Evolutionary conservation across 345 rosid species (phyloP).

Genomic region (Trapa bicornis): DNA sequence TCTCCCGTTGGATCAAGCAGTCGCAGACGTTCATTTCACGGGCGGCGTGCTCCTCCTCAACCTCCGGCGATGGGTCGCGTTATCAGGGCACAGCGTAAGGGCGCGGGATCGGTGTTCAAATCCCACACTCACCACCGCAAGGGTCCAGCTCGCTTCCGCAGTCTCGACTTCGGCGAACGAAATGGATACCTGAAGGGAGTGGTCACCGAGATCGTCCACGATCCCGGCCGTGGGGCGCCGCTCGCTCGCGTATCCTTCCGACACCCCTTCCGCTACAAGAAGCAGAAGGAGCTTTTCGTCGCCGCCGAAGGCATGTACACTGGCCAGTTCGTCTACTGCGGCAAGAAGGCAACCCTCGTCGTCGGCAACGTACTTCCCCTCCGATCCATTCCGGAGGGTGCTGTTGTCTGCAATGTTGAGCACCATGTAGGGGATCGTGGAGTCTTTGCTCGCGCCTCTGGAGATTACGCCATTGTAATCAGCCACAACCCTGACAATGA

Average conservation of each 20-base stretch:
- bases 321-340: conserved; percentile 51
- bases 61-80: conserved; percentile 31
- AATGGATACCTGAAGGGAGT: conserved; percentile 43
- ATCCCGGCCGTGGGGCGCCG: conserved; percentile 43
- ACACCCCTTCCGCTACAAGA: conserved; percentile 36
- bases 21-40: background rate
- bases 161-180: conserved; percentile 39
- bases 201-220: conserved; percentile 32
- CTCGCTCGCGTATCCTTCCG: conserved; percentile 31
- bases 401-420: conserved; percentile 40
- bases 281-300: conserved; percentile 43
- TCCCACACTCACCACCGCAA: conserved; percentile 47
- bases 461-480: conserved; percentile 35
- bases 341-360: conserved; percentile 44
- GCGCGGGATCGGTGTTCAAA: conserved; percentile 46
- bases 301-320: conserved; percentile 47
- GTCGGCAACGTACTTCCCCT: conserved; percentile 50
- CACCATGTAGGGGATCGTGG: conserved; percentile 44
- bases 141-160: conserved; percentile 41
- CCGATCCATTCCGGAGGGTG: conserved; percentile 38
- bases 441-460: conserved; percentile 27
- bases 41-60: background rate
- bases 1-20: too few relatives aligned
- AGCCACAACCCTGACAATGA: conserved; percentile 44
- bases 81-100: conserved; percentile 42